Conservation (phyloP, 208 protist genomes). For the Leishmania tarentolae region DNA sequence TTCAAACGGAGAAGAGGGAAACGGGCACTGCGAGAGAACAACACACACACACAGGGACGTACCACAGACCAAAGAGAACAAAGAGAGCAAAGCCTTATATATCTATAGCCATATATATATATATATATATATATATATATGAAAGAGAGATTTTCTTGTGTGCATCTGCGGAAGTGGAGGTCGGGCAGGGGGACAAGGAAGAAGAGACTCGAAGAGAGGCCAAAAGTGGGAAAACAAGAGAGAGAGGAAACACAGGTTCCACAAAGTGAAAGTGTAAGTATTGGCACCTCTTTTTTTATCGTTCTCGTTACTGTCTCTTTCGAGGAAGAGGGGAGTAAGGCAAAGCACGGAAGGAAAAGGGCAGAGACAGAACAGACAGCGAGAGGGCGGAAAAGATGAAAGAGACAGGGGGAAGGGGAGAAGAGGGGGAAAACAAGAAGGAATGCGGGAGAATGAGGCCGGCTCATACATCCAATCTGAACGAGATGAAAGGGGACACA, state of each 20-base stretch:
- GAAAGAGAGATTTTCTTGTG: too few species aligned
- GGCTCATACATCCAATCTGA: slow-evolving; percentile 9
- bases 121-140: background rate
- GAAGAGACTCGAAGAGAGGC: background rate
- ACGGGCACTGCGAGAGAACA: background rate
- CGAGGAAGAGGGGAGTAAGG: too few species aligned
- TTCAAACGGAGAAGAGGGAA: background rate
- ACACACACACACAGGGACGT: background rate
- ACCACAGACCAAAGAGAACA: background rate
- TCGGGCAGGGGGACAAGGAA: background rate
- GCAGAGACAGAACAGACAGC: background rate
- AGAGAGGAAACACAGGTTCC: background rate
- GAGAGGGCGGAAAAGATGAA: background rate
- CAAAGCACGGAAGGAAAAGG: too few species aligned
- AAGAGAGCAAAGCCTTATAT: background rate
- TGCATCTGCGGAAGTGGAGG: background rate
- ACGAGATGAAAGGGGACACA: slow-evolving; percentile 4
- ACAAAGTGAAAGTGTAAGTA: background rate
- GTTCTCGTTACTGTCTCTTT: too few species aligned
- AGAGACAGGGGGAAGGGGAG: background rate
- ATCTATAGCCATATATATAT: background rate
- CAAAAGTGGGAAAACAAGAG: background rate
- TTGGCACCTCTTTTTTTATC: background rate
- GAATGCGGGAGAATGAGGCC: background rate
- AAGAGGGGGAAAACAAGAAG: slow-evolving; percentile 11